Evolutionary conservation across 352 stramenopile genomes (phyloP).

Genomic region (Globisporangium middletonii): DNA sequence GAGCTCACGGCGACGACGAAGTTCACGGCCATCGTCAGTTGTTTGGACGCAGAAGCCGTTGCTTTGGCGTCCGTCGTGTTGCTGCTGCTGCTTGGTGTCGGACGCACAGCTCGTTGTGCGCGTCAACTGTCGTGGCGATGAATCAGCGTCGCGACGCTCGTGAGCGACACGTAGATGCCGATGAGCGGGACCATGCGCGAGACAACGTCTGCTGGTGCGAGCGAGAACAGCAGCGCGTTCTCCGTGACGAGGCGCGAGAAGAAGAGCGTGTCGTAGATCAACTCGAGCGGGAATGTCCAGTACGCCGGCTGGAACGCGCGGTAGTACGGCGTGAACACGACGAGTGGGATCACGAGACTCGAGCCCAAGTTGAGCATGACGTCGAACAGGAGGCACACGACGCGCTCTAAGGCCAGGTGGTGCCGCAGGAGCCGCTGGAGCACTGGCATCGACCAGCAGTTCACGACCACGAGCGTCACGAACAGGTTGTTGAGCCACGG

Average conservation of each 20-base stretch:
- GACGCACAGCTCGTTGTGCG: background rate
- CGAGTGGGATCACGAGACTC: slow-evolving; percentile 13
- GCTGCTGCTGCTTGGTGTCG: background rate
- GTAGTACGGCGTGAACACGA: slow-evolving; percentile 22
- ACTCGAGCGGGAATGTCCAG: slow-evolving; percentile 13
- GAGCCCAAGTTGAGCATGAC: slow-evolving; percentile 14
- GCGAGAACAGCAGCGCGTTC: slow-evolving; percentile 18
- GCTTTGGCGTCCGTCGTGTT: background rate
- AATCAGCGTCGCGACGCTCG: slow-evolving; percentile 4
- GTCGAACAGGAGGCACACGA: slow-evolving; percentile 17
- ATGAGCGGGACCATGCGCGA: slow-evolving; percentile 21
- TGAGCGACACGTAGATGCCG: slow-evolving; percentile 16
- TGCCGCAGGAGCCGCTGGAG: slow-evolving; percentile 5
- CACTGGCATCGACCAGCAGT: slow-evolving; percentile 11
- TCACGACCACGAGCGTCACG: slow-evolving; percentile 5
- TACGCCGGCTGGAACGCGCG: slow-evolving; percentile 8
- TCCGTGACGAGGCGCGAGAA: slow-evolving; percentile 20
- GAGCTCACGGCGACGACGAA: slow-evolving; percentile 7
- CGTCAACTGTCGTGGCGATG: background rate
- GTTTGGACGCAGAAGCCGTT: background rate
- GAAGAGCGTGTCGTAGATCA: slow-evolving; percentile 20
- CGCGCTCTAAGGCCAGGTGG: slow-evolving; percentile 6
- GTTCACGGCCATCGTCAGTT: background rate
- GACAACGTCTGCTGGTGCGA: slow-evolving; percentile 9
- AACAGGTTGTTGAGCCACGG: slow-evolving; percentile 3